Conservation (phyloP, 768 basidiomycete genomes). For the Nidularia pulvinata region DNA sequence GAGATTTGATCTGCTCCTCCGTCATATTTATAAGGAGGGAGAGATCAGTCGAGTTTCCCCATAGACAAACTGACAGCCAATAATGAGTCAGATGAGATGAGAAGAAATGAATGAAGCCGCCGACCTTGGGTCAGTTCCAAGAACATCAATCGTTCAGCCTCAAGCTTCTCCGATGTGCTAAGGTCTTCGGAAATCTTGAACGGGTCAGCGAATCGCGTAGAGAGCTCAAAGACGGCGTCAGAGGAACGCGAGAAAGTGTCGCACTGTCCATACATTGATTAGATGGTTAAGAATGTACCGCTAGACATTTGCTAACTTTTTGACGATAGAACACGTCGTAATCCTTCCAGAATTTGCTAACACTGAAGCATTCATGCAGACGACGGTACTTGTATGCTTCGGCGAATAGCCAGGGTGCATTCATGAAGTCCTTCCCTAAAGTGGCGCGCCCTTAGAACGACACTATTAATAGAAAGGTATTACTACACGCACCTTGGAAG, state of each 20-base stretch:
- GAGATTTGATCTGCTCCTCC: conserved; percentile 93
- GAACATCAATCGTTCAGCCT: conserved; percentile 85
- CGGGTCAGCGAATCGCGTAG: conserved; percentile 88
- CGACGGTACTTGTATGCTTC: conserved; percentile 94
- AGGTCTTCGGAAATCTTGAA: conserved; percentile 60
- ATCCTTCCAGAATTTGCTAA: conserved; percentile 86
- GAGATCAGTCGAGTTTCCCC: conserved; percentile 97
- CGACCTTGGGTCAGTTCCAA: conserved; percentile 88
- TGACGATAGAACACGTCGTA: conserved; percentile 97
- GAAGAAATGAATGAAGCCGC: conserved; percentile 6
- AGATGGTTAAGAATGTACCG: neutral
- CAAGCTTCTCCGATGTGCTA: conserved; percentile 54
- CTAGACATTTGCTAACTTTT: conserved; percentile 45
- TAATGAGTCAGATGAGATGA: neutral
- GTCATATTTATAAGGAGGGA: conserved; percentile 97
- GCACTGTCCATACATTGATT: conserved; percentile 45
- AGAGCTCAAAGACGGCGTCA: conserved; percentile 93
- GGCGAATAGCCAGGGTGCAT: conserved; percentile 95
- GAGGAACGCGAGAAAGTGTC: conserved; percentile 94
- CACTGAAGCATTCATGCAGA: conserved; percentile 90
- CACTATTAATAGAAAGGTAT: neutral
- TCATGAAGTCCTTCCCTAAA: conserved; percentile 89
- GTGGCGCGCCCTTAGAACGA: neutral
- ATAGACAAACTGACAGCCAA: conserved; percentile 73
- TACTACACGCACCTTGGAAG: conserved; percentile 67